Conservation (phyloP, 345 rosid species). For the Eucalyptus pauciflora region DNA sequence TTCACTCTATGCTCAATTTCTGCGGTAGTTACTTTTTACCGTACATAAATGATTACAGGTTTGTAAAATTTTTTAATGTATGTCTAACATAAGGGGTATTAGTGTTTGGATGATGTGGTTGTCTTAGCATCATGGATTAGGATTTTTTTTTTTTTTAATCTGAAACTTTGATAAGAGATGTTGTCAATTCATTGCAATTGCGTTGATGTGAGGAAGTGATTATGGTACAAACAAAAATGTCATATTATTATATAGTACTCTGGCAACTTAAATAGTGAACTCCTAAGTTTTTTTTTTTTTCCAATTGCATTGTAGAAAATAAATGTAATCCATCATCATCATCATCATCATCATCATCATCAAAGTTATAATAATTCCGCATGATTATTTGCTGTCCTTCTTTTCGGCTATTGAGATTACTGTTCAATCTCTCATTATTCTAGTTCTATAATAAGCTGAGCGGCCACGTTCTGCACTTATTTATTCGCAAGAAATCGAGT, state of each 20-base stretch:
- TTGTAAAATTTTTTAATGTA: no score
- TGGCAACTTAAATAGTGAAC: background rate
- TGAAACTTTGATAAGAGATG: background rate
- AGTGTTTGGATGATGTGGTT: background rate
- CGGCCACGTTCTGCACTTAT: background rate
- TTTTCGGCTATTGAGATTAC: background rate
- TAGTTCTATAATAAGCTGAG: background rate
- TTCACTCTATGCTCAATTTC: background rate
- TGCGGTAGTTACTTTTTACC: no score
- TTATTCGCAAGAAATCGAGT: background rate
- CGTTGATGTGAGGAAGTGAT: background rate
- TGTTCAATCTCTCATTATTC: background rate
- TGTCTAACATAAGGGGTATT: background rate
- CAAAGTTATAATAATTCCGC: background rate
- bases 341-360: background rate
- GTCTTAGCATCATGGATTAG: background rate
- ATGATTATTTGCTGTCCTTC: background rate
- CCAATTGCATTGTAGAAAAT: background rate
- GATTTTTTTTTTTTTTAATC: background rate
- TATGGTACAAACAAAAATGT: background rate
- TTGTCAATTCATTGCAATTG: background rate
- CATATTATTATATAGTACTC: background rate
- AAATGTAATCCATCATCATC: background rate
- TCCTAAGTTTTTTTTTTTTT: no score
- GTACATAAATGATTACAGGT: no score